Conservation (phyloP, 371 early-diverging fungal genomes). For the Mucor saturninus region DNA sequence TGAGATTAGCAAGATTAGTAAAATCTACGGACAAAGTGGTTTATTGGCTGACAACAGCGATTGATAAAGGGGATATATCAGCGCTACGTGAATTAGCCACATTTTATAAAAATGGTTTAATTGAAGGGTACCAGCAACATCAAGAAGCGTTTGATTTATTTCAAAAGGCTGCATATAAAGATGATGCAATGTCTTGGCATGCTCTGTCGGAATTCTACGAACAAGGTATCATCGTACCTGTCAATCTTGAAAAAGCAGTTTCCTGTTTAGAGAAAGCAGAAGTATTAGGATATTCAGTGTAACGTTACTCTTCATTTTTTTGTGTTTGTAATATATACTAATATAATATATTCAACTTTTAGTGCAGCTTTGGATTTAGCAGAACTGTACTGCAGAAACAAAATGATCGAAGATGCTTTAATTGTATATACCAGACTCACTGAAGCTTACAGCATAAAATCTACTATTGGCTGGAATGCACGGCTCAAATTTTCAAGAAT, state of each 20-base stretch:
- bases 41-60: constrained; percentile 25
- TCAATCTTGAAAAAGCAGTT: constrained; percentile 23
- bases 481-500: constrained; percentile 8
- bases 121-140: constrained; percentile 17
- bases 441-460: constrained; percentile 8
- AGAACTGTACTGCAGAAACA: constrained; percentile 16
- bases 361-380: constrained; percentile 25
- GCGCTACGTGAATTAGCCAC: constrained; percentile 33
- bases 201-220: constrained; percentile 57
- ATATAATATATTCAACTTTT: background rate
- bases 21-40: constrained; percentile 19
- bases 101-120: constrained; percentile 26
- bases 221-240: constrained; percentile 3
- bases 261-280: constrained; percentile 33
- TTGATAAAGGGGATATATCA: constrained; percentile 20
- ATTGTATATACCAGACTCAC: constrained; percentile 22
- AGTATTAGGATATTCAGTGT: constrained; percentile 32
- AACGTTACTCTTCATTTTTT: constrained; percentile 11
- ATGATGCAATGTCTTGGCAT: constrained; percentile 67
- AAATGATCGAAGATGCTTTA: constrained; percentile 21
- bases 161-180: constrained; percentile 47
- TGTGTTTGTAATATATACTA: background rate
- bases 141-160: constrained; percentile 48
- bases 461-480: constrained; percentile 19
- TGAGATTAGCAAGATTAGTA: constrained; percentile 32